phyloP scores from a whole-genome alignment of 1,139 yeast genomes.

The Hansenula sp. region DNA sequence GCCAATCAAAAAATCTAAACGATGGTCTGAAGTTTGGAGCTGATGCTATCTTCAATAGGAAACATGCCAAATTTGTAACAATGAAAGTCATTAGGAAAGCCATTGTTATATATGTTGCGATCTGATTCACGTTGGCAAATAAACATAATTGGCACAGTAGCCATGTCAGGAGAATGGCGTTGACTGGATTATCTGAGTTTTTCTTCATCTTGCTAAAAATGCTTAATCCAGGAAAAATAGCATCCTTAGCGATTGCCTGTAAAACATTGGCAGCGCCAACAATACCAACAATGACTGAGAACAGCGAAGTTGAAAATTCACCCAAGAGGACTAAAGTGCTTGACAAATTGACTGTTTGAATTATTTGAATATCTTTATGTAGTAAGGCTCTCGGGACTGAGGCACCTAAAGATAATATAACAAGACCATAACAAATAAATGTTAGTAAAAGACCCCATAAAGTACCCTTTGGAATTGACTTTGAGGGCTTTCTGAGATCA shows the following conservation, averaged over 20 bases:
- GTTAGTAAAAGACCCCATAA: constrained; percentile 76
- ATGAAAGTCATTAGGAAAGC: constrained; percentile 94
- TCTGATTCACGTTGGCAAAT: constrained; percentile 86
- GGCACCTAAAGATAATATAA: constrained; percentile 73
- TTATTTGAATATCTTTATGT: constrained; percentile 73
- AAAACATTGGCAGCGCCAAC: constrained; percentile 91
- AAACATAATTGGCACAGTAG: constrained; percentile 75
- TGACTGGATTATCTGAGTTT: constrained; percentile 44
- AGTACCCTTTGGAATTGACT: constrained; percentile 88
- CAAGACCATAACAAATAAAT: constrained; percentile 67
- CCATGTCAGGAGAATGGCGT: constrained; percentile 75
- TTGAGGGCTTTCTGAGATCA: constrained; percentile 80
- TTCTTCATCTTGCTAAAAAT: constrained; percentile 51
- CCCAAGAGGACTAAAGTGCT: constrained; percentile 78
- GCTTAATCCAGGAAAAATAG: constrained; percentile 71
- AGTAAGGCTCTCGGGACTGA: constrained; percentile 77
- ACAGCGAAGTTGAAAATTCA: constrained; percentile 83
- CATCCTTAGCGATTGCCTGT: constrained; percentile 88
- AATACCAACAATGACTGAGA: constrained; percentile 90
- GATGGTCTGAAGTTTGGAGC: constrained; percentile 98
- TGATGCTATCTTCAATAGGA: constrained; percentile 77
- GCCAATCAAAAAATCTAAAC: constrained; percentile 77
- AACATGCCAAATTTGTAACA: constrained; percentile 91
- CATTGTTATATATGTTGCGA: constrained; percentile 95
- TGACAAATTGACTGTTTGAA: constrained; percentile 74